Evolutionary conservation across 257 asterid species (phyloP).

Genomic region (Cinchona pubescens): DNA sequence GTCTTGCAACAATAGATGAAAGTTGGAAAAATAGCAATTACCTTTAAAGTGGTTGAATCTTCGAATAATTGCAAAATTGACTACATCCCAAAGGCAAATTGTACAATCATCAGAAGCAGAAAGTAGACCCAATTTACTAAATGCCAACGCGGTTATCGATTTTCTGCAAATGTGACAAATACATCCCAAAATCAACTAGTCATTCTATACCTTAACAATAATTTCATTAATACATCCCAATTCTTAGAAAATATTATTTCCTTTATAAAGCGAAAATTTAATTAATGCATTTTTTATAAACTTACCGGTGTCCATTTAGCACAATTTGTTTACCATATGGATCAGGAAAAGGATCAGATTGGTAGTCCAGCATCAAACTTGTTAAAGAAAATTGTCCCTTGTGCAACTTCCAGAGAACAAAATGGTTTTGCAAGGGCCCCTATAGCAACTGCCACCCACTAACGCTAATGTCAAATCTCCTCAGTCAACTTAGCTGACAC

Average conservation of each 20-base stretch:
- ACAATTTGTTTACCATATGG: background rate
- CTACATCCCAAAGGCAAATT: conserved; percentile 14
- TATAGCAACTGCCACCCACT: conserved; percentile 14
- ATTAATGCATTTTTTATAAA: background rate
- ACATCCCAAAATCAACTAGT: no score
- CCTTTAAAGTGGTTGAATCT: conserved; percentile 13
- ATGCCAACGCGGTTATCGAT: conserved; percentile 18
- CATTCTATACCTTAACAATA: no score
- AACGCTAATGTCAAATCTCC: no score
- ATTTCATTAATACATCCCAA: background rate
- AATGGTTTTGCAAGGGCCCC: background rate
- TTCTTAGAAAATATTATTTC: background rate
- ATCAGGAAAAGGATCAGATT: background rate
- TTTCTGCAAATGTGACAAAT: conserved; percentile 7
- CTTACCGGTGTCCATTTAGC: conserved; percentile 18
- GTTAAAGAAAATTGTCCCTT: conserved; percentile 1
- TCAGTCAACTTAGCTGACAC: conserved; percentile 15
- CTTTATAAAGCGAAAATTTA: background rate
- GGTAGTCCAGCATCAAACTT: conserved; percentile 8
- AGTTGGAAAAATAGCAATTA: background rate
- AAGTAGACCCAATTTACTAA: conserved; percentile 6
- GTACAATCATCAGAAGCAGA: conserved; percentile 22
- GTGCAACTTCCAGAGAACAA: conserved; percentile 8
- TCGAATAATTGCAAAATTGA: background rate
- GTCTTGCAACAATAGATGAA: background rate